A percentile compares a stretch with the other conserved stretches of the same genome.
These are phyloP conservation scores for Rhazya stricta DNA, from an alignment of 257 asterid species.

Conservation along the genomic window DNA sequence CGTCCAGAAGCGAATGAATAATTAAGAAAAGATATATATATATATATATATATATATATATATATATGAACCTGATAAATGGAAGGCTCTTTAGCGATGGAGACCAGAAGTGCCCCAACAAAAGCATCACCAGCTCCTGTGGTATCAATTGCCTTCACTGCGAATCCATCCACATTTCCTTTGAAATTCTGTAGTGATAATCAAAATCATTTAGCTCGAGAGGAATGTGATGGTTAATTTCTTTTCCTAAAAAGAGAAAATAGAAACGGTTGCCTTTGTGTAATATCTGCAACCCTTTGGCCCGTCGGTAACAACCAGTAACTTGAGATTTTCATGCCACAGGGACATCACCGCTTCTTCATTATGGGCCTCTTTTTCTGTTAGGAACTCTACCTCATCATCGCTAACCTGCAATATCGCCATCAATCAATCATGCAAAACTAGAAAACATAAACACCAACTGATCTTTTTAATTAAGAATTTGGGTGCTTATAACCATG, in stretches of 20 bases:
- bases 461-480: too few relatives aligned
- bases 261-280: slow-evolving; percentile 23
- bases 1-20: not conserved
- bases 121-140: slow-evolving; percentile 54
- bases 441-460: too few relatives aligned
- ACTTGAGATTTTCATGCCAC: slow-evolving; percentile 37
- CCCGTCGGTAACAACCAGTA: slow-evolving; percentile 37
- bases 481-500: too few relatives aligned
- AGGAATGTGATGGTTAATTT: too few relatives aligned
- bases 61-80: slow-evolving; percentile 19
- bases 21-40: not conserved
- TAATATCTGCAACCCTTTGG: slow-evolving; percentile 44
- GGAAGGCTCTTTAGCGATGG: slow-evolving; percentile 28
- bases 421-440: too few relatives aligned
- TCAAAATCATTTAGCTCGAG: not conserved
- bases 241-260: too few relatives aligned
- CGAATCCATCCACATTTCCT: slow-evolving; percentile 31
- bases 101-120: slow-evolving; percentile 40
- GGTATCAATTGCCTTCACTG: slow-evolving; percentile 44
- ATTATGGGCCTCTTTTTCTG: slow-evolving; percentile 25
- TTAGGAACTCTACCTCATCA: slow-evolving; percentile 38
- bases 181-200: slow-evolving; percentile 18
- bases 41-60: not conserved
- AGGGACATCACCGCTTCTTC: slow-evolving; percentile 27
- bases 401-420: slow-evolving; percentile 26